phyloP scores from a whole-genome alignment of 176 grass and related monocot species.

The Rhynchospora tenuis region DNA sequence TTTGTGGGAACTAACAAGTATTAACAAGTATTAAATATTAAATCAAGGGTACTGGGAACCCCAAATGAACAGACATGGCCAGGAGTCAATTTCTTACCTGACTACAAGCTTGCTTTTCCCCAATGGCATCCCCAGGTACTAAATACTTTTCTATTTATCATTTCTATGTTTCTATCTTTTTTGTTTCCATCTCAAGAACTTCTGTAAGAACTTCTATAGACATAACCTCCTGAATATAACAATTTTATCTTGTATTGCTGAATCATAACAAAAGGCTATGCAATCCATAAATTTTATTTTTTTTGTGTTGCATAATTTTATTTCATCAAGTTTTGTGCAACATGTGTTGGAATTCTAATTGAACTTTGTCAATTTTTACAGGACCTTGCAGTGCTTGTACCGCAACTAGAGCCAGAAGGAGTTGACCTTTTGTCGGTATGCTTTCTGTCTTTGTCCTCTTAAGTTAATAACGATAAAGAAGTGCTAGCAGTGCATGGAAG shows the following conservation, averaged over 20 bases:
- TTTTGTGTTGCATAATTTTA: conserved; percentile 5
- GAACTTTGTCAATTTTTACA: conserved; percentile 29
- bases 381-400: conserved; percentile 54
- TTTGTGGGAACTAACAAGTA: neutral
- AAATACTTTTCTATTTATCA: neutral
- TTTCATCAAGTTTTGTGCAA: neutral
- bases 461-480: neutral
- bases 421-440: conserved; percentile 86
- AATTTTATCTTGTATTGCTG: neutral
- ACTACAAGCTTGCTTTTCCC: conserved; percentile 83
- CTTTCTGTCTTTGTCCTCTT: neutral
- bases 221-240: neutral
- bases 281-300: neutral
- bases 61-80: conserved; percentile 83
- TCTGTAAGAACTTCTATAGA: neutral
- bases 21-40: neutral
- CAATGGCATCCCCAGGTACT: conserved; percentile 60
- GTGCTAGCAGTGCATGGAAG: neutral
- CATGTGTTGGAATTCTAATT: conserved; percentile 11
- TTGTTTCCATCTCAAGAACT: neutral
- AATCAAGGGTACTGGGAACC: conserved; percentile 66
- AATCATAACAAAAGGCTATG: neutral
- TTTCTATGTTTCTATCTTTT: neutral
- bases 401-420: conserved; percentile 53
- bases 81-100: conserved; percentile 71